A percentile compares a stretch with the other conserved stretches of the same genome.
These are phyloP conservation scores for Aspergillus sp. DNA, from an alignment of 2,329 filamentous ascomycete genomes.

Conservation along the genomic window DNA sequence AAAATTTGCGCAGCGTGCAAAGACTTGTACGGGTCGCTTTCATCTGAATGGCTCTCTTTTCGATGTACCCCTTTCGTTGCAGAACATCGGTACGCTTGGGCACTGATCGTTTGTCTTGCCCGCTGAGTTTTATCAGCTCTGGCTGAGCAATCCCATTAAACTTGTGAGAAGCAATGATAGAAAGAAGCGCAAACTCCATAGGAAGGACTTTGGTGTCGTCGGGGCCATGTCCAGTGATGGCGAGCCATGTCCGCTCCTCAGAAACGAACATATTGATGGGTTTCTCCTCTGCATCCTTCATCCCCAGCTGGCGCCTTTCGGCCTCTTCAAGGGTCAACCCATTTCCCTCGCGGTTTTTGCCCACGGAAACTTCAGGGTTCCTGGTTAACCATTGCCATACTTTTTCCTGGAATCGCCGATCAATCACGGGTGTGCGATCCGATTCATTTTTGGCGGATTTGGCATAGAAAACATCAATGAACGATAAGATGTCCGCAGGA, in stretches of 20 bases:
- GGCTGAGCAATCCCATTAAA: constrained; percentile 58
- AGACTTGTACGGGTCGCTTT: constrained; percentile 56
- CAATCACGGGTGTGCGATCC: constrained; percentile 35
- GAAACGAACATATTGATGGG: constrained; percentile 50
- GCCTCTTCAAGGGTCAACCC: constrained; percentile 41
- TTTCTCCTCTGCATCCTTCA: constrained; percentile 4
- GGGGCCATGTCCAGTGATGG: constrained; percentile 59
- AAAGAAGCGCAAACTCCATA: constrained; percentile 58
- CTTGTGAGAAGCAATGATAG: constrained; percentile 58
- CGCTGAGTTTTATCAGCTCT: constrained; percentile 53
- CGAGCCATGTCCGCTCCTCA: constrained; percentile 58
- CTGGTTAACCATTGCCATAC: constrained; percentile 59
- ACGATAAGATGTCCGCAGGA: constrained; percentile 34
- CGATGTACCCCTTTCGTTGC: constrained; percentile 60
- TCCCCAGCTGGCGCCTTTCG: constrained; percentile 23
- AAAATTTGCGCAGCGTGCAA: constrained; percentile 54
- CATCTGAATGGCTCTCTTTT: constrained; percentile 53
- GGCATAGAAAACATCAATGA: constrained; percentile 38
- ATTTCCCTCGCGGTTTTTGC: constrained; percentile 42
- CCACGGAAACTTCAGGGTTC: constrained; percentile 57
- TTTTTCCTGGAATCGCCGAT: constrained; percentile 53
- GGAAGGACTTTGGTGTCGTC: constrained; percentile 55
- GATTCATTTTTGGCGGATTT: constrained; percentile 20
- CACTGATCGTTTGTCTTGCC: constrained; percentile 65
- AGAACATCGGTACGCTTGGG: constrained; percentile 60